These are phyloP conservation scores for Pyrenophora teres DNA, from an alignment of 2,329 filamentous ascomycete species.

Conservation along the genomic window DNA sequence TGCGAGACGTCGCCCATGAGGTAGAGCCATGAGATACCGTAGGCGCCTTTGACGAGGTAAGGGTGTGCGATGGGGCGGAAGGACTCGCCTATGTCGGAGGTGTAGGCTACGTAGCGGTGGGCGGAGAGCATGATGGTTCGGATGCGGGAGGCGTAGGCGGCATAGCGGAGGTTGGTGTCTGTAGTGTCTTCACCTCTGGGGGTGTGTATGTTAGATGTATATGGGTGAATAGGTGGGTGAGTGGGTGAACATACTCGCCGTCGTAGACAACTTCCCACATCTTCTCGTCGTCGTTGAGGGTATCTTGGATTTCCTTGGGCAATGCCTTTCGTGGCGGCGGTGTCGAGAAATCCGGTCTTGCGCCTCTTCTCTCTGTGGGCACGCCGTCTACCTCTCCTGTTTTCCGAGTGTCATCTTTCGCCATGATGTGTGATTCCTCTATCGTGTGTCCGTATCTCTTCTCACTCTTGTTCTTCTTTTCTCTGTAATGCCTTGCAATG, in stretches of 20 bases:
- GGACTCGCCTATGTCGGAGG: conserved; percentile 92
- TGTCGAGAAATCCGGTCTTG: conserved; percentile 54
- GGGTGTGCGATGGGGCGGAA: conserved; percentile 94
- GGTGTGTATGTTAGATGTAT: conserved; percentile 1
- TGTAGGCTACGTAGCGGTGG: conserved; percentile 96
- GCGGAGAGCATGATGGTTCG: conserved; percentile 87
- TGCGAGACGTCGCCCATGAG: conserved; percentile 86
- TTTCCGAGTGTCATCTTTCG: conserved; percentile 41
- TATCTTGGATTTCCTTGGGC: conserved; percentile 60
- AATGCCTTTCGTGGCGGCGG: conserved; percentile 58
- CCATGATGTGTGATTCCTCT: conserved; percentile 32
- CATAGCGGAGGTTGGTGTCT: conserved; percentile 85
- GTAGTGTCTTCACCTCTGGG: conserved; percentile 75
- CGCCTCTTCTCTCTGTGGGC: conserved; percentile 49
- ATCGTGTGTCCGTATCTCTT: no score
- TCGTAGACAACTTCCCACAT: conserved; percentile 79
- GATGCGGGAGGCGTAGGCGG: conserved; percentile 84
- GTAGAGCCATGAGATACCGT: conserved; percentile 91
- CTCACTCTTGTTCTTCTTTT: no score
- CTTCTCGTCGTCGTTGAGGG: conserved; percentile 67
- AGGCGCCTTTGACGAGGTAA: conserved; percentile 77
- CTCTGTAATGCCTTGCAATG: no score
- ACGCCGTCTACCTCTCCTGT: conserved; percentile 43
- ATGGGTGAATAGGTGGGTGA: not conserved
- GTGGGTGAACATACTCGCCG: conserved; percentile 67